Base-by-base conservation (phyloP, 2,329 filamentous ascomycete genomes). In the Cadophora malorum region DNA sequence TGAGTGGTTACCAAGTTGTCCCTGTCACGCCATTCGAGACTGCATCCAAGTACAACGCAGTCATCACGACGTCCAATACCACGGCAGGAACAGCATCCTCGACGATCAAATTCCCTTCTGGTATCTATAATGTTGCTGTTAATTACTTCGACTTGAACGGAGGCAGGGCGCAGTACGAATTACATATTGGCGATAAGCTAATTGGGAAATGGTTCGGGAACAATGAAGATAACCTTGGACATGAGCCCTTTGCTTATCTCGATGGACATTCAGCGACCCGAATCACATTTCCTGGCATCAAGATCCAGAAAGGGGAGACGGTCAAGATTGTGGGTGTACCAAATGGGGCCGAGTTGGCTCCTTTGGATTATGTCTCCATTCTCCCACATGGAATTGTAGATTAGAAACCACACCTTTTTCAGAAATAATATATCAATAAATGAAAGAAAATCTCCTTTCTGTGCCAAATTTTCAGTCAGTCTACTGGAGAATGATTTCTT, bases 211-310 rank as follows among this genome's bases (percentile, higher is more conserved):
- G 89, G 89, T 77, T 79, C 28, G 88, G 88, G 0, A 81, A 91
- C 70, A 79, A 82, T n/a, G 87, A 90, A 74, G 81, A 87, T 53
- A 82, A 76, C 31, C 79, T 91, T 0, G 88, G 88, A 0, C 85
- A 90, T 72, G 84, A 84, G 28, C 83, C 84, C 0, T 87, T 85
- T 2, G 80, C 82, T 4, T 86, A 86, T 68, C 76, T 91, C 2
- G 89, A 92, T 73, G 89, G 87, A 0, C 88, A 91, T 74, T 88
- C 88, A 0, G 89, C 89, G 4, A 86, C 84, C 5, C 80, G 90
- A 4, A 82, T 90, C 49, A 90, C 85, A 0, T 91, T 90, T 69
- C 76, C 77, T 12, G 78, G 76, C 0, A 80, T 90, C 0, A 73
- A 80, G 19, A 78, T 90, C 7, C 73, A 76, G 49, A 82, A 81